A percentile compares a stretch with the other conserved stretches of the same genome.
phyloP scores from a whole-genome alignment of 2,329 filamentous ascomycete species.

The Coniella vitis region DNA sequence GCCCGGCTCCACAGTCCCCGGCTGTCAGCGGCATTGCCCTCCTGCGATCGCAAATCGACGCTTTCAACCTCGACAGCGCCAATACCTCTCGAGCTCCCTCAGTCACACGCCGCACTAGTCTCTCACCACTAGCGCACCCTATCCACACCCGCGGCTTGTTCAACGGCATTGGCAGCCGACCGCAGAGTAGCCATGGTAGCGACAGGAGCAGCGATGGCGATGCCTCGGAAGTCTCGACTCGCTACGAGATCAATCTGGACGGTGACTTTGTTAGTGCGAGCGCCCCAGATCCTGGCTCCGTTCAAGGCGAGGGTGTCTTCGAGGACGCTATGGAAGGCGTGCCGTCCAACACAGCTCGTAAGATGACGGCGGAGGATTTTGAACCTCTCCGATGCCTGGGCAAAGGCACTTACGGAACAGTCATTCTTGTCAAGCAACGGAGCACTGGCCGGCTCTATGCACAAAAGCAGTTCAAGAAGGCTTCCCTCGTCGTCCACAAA shows the following conservation, averaged over 20 bases:
- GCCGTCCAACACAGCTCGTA: conserved; percentile 50
- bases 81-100: conserved; percentile 42
- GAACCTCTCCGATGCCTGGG: conserved; percentile 86
- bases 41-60: conserved; percentile 74
- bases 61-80: conserved; percentile 56
- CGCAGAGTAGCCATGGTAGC: conserved; percentile 34
- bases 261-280: conserved; percentile 75
- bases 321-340: conserved; percentile 46
- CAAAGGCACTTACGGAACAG: conserved; percentile 93
- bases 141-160: conserved; percentile 20
- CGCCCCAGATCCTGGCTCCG: conserved; percentile 34
- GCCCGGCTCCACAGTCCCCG: conserved; percentile 41
- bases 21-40: conserved; percentile 70
- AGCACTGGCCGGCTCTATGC: conserved; percentile 85
- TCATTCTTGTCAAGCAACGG: conserved; percentile 85
- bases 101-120: conserved; percentile 46
- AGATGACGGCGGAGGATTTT: conserved; percentile 91
- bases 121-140: conserved; percentile 21
- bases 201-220: conserved; percentile 59
- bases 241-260: conserved; percentile 79
- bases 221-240: conserved; percentile 63
- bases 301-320: conserved; percentile 17
- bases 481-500: conserved; percentile 90
- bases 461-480: conserved; percentile 98
- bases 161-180: conserved; percentile 43